Percentiles rank a stretch among this genome's conserved stretches.
phyloP scores from a whole-genome alignment of 768 basidiomycete species.

The Lactarius hengduanensis region DNA sequence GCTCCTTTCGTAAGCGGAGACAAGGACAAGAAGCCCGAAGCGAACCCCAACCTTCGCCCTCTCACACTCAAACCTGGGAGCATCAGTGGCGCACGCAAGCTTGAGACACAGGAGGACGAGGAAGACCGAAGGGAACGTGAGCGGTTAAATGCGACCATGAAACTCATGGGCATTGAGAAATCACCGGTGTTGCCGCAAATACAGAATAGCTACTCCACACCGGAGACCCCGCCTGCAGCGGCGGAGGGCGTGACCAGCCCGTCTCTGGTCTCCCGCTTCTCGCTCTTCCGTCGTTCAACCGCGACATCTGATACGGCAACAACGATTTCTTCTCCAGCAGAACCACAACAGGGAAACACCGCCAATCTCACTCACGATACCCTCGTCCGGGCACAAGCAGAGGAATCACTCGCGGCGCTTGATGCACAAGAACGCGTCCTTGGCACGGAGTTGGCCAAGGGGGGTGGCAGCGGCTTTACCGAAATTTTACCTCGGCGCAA shows the following conservation, averaged over 20 bases:
- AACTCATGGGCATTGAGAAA: constrained; percentile 86
- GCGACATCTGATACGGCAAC: constrained; percentile 50
- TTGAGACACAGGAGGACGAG: constrained; percentile 89
- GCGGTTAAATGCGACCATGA: constrained; percentile 87
- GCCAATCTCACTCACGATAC: constrained; percentile 67
- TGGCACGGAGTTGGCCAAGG: constrained; percentile 74
- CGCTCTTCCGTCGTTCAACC: constrained; percentile 64
- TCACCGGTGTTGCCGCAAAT: constrained; percentile 46
- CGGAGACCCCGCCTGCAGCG: constrained; percentile 31
- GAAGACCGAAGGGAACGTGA: constrained; percentile 87
- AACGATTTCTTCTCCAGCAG: constrained; percentile 47
- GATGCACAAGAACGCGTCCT: constrained; percentile 75
- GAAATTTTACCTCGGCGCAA: constrained; percentile 57
- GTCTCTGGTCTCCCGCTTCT: constrained; percentile 52
- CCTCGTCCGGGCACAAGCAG: constrained; percentile 75
- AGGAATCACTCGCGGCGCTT: constrained; percentile 70
- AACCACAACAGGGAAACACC: constrained; percentile 34
- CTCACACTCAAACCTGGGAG: constrained; percentile 70
- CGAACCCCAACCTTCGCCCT: constrained; percentile 55
- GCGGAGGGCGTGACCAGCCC: constrained; percentile 35
- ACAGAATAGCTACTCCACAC: constrained; percentile 44
- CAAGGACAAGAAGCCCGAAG: constrained; percentile 67
- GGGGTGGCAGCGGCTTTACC: constrained; percentile 72
- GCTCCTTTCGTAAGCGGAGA: constrained; percentile 67
- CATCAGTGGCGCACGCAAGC: constrained; percentile 66